A percentile compares a stretch with the other conserved stretches of the same genome.
These are phyloP conservation scores for Vaccinium myrtillus DNA, from an alignment of 148 eudicot species.

Conservation along the genomic window DNA sequence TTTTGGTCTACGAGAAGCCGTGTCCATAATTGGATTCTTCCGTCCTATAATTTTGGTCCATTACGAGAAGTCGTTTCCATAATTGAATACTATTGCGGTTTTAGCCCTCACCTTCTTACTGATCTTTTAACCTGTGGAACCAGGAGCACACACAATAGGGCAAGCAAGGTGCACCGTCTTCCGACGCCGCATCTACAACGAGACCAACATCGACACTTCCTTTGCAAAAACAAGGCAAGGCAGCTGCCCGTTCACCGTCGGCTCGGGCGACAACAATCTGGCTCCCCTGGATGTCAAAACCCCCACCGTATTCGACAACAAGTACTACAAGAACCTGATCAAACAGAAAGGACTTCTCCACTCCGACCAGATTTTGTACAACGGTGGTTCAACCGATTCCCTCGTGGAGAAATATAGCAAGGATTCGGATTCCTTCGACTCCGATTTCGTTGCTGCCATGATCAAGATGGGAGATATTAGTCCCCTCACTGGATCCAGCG, in stretches of 20 bases:
- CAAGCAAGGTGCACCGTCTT: constrained; percentile 52
- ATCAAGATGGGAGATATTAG: constrained; percentile 20
- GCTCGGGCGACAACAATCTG: constrained; percentile 39
- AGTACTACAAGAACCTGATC: constrained; percentile 30
- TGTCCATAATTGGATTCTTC: too few species aligned
- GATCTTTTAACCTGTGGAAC: background rate
- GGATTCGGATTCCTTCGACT: background rate
- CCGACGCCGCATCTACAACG: constrained; percentile 54
- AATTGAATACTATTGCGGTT: too few species aligned
- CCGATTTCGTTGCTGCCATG: constrained; percentile 15
- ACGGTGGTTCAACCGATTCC: constrained; percentile 10
- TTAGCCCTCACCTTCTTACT: background rate
- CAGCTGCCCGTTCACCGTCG: constrained; percentile 41
- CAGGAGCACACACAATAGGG: constrained; percentile 72
- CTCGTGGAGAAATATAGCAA: constrained; percentile 9
- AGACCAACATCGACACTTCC: constrained; percentile 40
- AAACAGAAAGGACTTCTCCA: constrained; percentile 32
- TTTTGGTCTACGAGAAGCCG: too few species aligned
- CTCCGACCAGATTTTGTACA: constrained; percentile 32
- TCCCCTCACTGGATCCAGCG: constrained; percentile 20
- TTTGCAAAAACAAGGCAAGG: constrained; percentile 34
- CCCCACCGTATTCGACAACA: constrained; percentile 35
- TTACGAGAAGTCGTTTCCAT: too few species aligned
- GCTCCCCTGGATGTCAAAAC: constrained; percentile 25
- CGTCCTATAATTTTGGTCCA: too few species aligned